phyloP scores from a whole-genome alignment of 1,284 basidiomycete species.

The Peniophora sp. region DNA sequence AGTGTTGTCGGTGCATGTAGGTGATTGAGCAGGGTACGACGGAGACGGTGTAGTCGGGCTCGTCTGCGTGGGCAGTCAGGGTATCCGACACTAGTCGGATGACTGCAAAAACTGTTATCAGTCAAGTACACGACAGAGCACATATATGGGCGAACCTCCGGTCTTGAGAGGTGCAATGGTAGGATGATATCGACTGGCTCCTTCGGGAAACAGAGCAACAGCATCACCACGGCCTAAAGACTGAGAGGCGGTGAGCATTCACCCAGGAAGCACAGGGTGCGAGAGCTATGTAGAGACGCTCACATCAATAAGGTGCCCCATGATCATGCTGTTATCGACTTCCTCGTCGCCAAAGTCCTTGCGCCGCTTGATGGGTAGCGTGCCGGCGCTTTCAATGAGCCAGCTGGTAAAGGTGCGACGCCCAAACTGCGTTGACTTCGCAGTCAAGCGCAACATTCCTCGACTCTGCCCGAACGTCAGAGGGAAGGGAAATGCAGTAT shows the following conservation, averaged over 20 bases:
- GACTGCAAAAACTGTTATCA: conserved; percentile 32
- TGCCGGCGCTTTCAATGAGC: conserved; percentile 82
- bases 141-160: conserved; percentile 42
- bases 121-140: not conserved
- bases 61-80: conserved; percentile 59
- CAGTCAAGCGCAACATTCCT: conserved; percentile 75
- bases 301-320: conserved; percentile 64
- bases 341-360: conserved; percentile 53
- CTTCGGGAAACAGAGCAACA: conserved; percentile 78
- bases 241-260: conserved; percentile 23
- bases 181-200: conserved; percentile 76
- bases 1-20: conserved; percentile 76
- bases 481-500: not conserved
- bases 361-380: conserved; percentile 70
- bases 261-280: not conserved
- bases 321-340: conserved; percentile 60
- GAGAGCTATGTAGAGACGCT: conserved; percentile 3
- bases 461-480: conserved; percentile 34
- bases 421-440: conserved; percentile 81
- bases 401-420: conserved; percentile 77
- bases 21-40: conserved; percentile 77
- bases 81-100: conserved; percentile 76
- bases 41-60: conserved; percentile 63
- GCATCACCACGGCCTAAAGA: conserved; percentile 74
- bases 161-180: conserved; percentile 79